Conservation (phyloP, 306 rosid species). For the Neltuma alba region DNA sequence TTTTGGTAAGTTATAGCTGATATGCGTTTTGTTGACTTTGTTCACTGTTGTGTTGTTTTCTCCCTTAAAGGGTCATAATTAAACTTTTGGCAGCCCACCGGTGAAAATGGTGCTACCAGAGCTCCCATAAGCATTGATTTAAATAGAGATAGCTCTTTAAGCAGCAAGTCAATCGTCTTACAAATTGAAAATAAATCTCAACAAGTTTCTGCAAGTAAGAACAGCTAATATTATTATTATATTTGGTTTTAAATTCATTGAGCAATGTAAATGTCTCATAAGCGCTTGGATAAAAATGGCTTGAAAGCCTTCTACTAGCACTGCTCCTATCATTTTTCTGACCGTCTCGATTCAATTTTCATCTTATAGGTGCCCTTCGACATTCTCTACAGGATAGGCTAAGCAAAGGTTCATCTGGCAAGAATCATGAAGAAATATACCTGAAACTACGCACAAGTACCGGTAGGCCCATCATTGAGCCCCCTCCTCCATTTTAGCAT, state of each 20-base stretch:
- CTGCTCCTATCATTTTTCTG: conserved; percentile 25
- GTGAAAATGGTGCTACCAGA: conserved; percentile 97
- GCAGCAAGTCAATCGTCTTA: too few species aligned
- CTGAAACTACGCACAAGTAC: conserved; percentile 81
- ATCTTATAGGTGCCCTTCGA: conserved; percentile 73
- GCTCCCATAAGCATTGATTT: conserved; percentile 90
- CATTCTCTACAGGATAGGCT: conserved; percentile 92
- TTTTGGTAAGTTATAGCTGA: too few species aligned
- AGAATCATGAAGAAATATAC: conserved; percentile 78
- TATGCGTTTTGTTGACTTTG: not conserved
- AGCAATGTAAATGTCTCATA: not conserved
- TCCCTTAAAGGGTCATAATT: not conserved
- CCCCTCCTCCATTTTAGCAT: conserved; percentile 8
- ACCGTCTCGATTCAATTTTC: conserved; percentile 5
- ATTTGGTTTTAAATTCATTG: conserved; percentile 9
- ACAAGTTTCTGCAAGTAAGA: too few species aligned
- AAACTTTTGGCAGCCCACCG: conserved; percentile 73
- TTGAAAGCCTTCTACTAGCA: not conserved
- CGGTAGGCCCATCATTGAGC: conserved; percentile 47
- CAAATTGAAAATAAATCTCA: too few species aligned
- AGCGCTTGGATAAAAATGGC: not conserved
- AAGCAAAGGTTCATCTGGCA: conserved; percentile 79
- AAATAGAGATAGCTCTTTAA: too few species aligned
- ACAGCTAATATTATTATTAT: not conserved
- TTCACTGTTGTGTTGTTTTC: not conserved